Percentiles rank a stretch among this genome's conserved stretches.
phyloP scores from a whole-genome alignment of 2,329 filamentous ascomycete genomes.

The Fusarium nanum region DNA sequence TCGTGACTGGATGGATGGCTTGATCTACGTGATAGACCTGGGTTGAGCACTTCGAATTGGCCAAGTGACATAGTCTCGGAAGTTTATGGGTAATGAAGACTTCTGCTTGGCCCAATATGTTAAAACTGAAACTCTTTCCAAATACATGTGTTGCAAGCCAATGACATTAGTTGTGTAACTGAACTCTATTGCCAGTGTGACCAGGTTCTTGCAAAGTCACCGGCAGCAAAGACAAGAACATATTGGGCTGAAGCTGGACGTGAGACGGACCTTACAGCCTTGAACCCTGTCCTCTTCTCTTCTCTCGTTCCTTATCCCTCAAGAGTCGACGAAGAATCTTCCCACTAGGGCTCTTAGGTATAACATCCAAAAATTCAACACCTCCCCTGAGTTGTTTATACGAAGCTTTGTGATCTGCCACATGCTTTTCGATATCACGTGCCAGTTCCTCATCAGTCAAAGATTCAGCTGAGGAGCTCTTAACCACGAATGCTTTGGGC shows the following conservation, averaged over 20 bases:
- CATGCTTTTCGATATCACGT: constrained; percentile 67
- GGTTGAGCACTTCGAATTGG: neutral
- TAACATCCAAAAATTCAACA: constrained; percentile 63
- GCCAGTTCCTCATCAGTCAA: constrained; percentile 61
- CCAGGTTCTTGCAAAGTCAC: neutral
- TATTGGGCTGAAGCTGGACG: neutral
- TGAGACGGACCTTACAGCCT: neutral
- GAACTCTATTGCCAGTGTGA: neutral
- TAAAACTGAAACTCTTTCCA: neutral
- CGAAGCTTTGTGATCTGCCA: constrained; percentile 71
- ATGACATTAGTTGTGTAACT: neutral
- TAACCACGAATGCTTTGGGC: constrained; percentile 71
- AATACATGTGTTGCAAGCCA: neutral
- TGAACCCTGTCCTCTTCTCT: neutral
- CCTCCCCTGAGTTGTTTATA: constrained; percentile 64
- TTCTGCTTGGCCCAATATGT: neutral
- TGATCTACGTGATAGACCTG: no score
- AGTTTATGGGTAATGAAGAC: neutral
- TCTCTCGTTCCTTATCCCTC: constrained; percentile 15
- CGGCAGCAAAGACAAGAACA: neutral
- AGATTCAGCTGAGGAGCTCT: constrained; percentile 52
- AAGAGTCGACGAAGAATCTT: constrained; percentile 56
- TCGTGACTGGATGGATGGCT: neutral
- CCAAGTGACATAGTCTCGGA: neutral
- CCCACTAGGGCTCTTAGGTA: constrained; percentile 71